Conservation (phyloP, 2,329 filamentous ascomycete genomes). For the Monilinia fructicola region DNA sequence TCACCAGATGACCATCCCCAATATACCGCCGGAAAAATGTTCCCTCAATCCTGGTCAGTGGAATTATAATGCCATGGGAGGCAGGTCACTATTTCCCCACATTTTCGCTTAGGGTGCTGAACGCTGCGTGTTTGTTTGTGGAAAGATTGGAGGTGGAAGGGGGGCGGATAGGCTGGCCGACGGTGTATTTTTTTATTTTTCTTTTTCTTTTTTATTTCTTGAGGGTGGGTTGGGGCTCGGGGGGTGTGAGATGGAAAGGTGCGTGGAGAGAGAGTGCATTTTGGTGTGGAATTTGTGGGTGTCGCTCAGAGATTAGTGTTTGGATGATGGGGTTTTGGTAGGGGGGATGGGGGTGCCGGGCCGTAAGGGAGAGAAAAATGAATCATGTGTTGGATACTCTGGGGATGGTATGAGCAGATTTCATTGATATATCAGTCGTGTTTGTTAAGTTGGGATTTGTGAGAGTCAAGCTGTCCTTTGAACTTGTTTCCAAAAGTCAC, state of each 20-base stretch:
- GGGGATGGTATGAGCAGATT: no score
- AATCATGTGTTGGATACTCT: not conserved
- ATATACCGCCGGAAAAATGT: conserved; percentile 1
- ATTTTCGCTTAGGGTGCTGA: not conserved
- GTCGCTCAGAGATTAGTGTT: no score
- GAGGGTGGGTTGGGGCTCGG: not conserved
- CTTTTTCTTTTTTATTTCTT: no score
- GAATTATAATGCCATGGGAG: not conserved
- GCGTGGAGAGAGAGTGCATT: not conserved
- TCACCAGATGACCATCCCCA: not conserved
- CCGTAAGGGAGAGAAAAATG: not conserved
- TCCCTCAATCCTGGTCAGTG: not conserved
- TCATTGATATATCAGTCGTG: not conserved
- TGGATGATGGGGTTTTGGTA: not conserved
- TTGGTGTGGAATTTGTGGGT: not conserved
- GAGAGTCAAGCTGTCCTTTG: not conserved
- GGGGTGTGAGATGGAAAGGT: not conserved
- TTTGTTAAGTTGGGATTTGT: not conserved
- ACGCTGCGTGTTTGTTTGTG: not conserved
- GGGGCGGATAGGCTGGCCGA: conserved; percentile 16
- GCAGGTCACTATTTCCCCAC: no score
- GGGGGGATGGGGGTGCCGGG: not conserved
- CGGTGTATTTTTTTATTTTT: conserved; percentile 16
- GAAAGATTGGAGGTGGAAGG: not conserved
- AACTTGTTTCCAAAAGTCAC: not conserved